These are phyloP conservation scores for Monilinia fructigena DNA, from an alignment of 2,329 filamentous ascomycete species.

Conservation along the genomic window DNA sequence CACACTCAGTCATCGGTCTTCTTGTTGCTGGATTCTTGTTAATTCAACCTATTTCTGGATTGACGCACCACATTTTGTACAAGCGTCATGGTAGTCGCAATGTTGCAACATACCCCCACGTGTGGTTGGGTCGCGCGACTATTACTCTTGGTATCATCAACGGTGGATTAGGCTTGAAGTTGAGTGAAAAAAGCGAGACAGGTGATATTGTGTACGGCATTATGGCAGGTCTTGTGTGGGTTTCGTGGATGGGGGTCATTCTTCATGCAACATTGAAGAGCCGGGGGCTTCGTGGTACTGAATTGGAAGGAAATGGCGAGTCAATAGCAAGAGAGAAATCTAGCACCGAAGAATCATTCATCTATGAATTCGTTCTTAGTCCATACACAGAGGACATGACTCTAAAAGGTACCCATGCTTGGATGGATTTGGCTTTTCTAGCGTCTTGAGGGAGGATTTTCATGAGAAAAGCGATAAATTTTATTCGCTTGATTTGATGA, in stretches of 20 bases:
- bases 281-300: neutral
- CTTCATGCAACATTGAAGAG: conserved; percentile 24
- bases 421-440: neutral
- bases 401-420: neutral
- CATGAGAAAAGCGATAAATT: neutral
- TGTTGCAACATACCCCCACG: conserved; percentile 53
- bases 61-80: conserved; percentile 56
- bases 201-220: conserved; percentile 56
- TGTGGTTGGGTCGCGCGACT: conserved; percentile 60
- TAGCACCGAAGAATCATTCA: conserved; percentile 7
- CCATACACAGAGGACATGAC: neutral
- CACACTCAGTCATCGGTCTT: conserved; percentile 56
- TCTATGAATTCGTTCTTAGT: neutral
- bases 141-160: conserved; percentile 62
- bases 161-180: conserved; percentile 58
- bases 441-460: neutral
- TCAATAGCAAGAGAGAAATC: neutral
- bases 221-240: conserved; percentile 52
- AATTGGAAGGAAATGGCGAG: neutral
- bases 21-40: conserved; percentile 53
- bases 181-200: conserved; percentile 44
- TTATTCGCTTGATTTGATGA: neutral
- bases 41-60: conserved; percentile 58
- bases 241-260: conserved; percentile 46
- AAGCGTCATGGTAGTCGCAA: conserved; percentile 44